These are phyloP conservation scores for Simplicillium aogashimaense DNA, from an alignment of 2,329 filamentous ascomycete genomes.

Conservation along the genomic window DNA sequence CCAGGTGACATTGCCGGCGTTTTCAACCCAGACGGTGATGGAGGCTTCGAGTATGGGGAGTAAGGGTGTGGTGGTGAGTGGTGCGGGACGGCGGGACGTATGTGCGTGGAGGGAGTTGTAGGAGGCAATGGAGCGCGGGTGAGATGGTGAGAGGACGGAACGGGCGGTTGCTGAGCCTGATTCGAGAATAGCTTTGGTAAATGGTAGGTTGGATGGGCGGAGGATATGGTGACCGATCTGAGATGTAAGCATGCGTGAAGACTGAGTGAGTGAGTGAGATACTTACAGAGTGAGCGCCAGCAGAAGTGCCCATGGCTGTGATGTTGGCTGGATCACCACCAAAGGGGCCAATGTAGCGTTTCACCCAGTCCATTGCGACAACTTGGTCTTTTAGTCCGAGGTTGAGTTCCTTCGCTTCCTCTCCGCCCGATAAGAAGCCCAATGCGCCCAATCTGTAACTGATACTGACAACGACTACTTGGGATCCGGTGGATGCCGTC, in stretches of 20 bases:
- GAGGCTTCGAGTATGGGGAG: slow-evolving; percentile 37
- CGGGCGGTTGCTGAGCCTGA: slow-evolving; percentile 47
- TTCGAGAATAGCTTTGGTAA: slow-evolving; percentile 45
- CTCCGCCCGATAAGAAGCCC: slow-evolving; percentile 55
- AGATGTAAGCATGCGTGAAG: slow-evolving; percentile 6
- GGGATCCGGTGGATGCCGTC: slow-evolving; percentile 15
- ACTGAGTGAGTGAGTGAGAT: no score
- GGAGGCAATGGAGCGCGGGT: slow-evolving; percentile 47
- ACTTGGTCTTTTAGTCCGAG: slow-evolving; percentile 55
- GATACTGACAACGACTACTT: slow-evolving; percentile 48
- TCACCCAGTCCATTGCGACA: slow-evolving; percentile 48
- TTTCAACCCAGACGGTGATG: slow-evolving; percentile 30
- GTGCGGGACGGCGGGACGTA: background rate
- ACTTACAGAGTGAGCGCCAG: slow-evolving; percentile 50
- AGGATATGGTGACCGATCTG: slow-evolving; percentile 62
- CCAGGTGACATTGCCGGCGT: slow-evolving; percentile 38
- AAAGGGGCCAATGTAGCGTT: slow-evolving; percentile 47
- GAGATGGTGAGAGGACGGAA: slow-evolving; percentile 39
- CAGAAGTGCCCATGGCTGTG: slow-evolving; percentile 52
- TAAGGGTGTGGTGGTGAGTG: slow-evolving; percentile 36
- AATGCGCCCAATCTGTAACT: slow-evolving; percentile 57
- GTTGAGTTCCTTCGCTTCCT: slow-evolving; percentile 47
- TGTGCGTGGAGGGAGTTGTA: slow-evolving; percentile 19
- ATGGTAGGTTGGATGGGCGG: slow-evolving; percentile 31
- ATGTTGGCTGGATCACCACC: slow-evolving; percentile 49